phyloP scores from a whole-genome alignment of 345 rosid species.

The Populus alba region DNA sequence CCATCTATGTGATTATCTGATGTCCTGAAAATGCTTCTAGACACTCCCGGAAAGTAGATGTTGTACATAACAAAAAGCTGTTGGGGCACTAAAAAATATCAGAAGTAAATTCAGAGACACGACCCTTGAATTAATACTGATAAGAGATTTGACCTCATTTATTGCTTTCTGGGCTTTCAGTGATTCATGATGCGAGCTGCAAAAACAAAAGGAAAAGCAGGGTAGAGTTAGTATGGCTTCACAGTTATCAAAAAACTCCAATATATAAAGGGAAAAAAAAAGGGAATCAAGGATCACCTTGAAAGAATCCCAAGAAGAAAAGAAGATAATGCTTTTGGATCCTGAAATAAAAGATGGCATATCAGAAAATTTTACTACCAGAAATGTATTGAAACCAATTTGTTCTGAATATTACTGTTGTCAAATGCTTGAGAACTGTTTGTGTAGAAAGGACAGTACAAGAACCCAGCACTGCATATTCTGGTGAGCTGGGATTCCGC shows the following conservation, averaged over 20 bases:
- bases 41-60: slow-evolving; percentile 85
- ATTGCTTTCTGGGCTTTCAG: slow-evolving; percentile 92
- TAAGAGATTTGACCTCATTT: slow-evolving; percentile 62
- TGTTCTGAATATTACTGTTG: slow-evolving; percentile 49
- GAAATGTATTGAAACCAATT: slow-evolving; percentile 20
- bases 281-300: slow-evolving; percentile 46
- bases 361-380: slow-evolving; percentile 27
- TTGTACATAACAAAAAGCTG: slow-evolving; percentile 99
- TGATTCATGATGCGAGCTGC: slow-evolving; percentile 92
- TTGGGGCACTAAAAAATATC: slow-evolving; percentile 20
- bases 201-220: slow-evolving; percentile 18
- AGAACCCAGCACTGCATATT: slow-evolving; percentile 83
- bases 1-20: slow-evolving; percentile 58
- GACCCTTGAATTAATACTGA: slow-evolving; percentile 8
- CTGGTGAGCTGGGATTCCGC: slow-evolving; percentile 58
- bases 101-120: slow-evolving; percentile 11
- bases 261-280: not conserved
- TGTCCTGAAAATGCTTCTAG: slow-evolving; percentile 68
- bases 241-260: not conserved
- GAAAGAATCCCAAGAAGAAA: slow-evolving; percentile 86
- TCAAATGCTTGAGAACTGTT: slow-evolving; percentile 91
- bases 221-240: not conserved
- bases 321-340: slow-evolving; percentile 69
- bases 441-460: slow-evolving; percentile 90
- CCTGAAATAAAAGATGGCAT: slow-evolving; percentile 52